phyloP scores from a whole-genome alignment of 2,329 filamentous ascomycete genomes.

The Decorospora gaudefroyi region DNA sequence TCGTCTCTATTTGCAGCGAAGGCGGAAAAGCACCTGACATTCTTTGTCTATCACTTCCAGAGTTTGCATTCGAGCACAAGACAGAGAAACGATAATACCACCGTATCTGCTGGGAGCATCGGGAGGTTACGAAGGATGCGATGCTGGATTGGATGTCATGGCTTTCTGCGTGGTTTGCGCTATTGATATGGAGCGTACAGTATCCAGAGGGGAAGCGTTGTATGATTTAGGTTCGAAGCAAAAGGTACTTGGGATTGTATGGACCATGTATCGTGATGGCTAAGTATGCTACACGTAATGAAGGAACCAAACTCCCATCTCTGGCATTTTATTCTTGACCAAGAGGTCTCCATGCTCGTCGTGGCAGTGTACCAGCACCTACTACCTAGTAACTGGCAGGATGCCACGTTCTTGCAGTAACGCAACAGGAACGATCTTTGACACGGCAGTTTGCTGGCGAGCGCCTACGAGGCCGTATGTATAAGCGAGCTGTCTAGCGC shows the following conservation, averaged over 20 bases:
- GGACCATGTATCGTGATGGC: constrained; percentile 8
- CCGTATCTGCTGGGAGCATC: constrained; percentile 9
- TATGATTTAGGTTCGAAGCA: constrained; percentile 22
- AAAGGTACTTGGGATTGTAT: constrained; percentile 17
- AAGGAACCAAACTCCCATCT: constrained; percentile 7
- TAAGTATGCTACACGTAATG: constrained; percentile 15
- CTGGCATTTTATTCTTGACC: background rate
- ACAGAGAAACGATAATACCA: constrained; percentile 11
- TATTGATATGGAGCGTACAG: constrained; percentile 1
- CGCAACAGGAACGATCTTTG: background rate
- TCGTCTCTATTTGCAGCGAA: constrained; percentile 7
- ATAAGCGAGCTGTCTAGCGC: constrained; percentile 12
- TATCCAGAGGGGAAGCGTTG: constrained; percentile 20
- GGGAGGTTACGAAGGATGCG: constrained; percentile 5
- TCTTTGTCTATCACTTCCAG: too few species aligned
- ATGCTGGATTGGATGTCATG: constrained; percentile 4
- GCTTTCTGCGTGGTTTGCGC: constrained; percentile 7
- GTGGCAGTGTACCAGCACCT: too few species aligned
- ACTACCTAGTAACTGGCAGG: too few species aligned
- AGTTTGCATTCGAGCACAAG: background rate
- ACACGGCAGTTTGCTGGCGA: background rate
- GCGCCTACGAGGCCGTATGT: background rate
- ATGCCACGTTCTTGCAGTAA: too few species aligned
- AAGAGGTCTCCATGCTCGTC: too few species aligned
- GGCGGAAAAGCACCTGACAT: constrained; percentile 5